These are phyloP conservation scores for Rugonectria rugulosa DNA, from an alignment of 2,329 filamentous ascomycete species.

Conservation along the genomic window DNA sequence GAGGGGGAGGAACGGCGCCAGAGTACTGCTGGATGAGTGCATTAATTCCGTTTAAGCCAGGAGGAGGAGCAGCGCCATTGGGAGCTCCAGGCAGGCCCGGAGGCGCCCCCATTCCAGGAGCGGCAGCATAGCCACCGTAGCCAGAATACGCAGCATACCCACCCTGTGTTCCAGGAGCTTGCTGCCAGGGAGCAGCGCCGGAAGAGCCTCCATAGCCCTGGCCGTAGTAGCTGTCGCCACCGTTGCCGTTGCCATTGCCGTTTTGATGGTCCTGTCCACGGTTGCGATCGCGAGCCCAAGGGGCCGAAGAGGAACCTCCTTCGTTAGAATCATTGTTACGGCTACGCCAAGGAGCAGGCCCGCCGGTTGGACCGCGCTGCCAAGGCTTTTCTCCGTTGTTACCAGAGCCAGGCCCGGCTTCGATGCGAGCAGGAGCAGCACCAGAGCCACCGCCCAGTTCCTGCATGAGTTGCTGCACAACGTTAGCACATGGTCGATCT, in stretches of 20 bases:
- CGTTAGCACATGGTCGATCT: slow-evolving; percentile 50
- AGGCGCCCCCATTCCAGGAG: slow-evolving; percentile 50
- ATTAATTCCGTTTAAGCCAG: slow-evolving; percentile 66
- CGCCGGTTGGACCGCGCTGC: slow-evolving; percentile 86
- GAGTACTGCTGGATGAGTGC: slow-evolving; percentile 74
- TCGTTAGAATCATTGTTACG: slow-evolving; percentile 61
- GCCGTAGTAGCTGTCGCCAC: slow-evolving; percentile 41
- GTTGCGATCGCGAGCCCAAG: slow-evolving; percentile 69
- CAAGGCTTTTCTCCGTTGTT: slow-evolving; percentile 78
- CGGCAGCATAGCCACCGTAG: slow-evolving; percentile 59
- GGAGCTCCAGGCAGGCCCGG: slow-evolving; percentile 52
- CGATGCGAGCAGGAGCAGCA: slow-evolving; percentile 79
- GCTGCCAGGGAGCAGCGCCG: slow-evolving; percentile 59
- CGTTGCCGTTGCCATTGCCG: slow-evolving; percentile 27
- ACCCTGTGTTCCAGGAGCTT: slow-evolving; percentile 59
- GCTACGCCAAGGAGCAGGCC: slow-evolving; percentile 80
- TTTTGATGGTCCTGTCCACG: slow-evolving; percentile 52
- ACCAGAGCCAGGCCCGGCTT: slow-evolving; percentile 74
- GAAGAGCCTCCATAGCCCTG: slow-evolving; percentile 40
- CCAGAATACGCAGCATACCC: slow-evolving; percentile 63
- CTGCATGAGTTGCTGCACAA: slow-evolving; percentile 87
- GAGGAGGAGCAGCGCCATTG: slow-evolving; percentile 58
- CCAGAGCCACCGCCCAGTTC: slow-evolving; percentile 79
- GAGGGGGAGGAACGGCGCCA: slow-evolving; percentile 59
- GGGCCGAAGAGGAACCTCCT: slow-evolving; percentile 59